Percentiles rank a stretch among this genome's conserved stretches.
phyloP scores from a whole-genome alignment of 2,329 filamentous ascomycete genomes.

The Calonectria fujianensis region DNA sequence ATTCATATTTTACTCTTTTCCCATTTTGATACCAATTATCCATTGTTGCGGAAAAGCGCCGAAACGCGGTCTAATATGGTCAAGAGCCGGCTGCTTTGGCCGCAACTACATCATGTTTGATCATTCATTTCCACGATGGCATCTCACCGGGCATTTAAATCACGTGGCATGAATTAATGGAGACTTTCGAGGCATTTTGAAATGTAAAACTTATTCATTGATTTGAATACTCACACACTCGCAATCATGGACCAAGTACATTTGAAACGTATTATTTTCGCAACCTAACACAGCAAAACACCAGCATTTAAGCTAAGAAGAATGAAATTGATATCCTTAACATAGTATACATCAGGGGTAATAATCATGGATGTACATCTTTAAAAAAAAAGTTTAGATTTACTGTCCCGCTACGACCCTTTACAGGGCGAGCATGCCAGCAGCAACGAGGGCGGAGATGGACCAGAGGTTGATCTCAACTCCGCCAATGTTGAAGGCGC shows the following conservation, averaged over 20 bases:
- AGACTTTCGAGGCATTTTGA: not conserved
- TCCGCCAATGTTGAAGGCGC: constrained; percentile 67
- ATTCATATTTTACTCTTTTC: not conserved
- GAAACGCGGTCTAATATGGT: not conserved
- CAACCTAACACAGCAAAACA: constrained; percentile 20
- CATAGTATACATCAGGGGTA: constrained; percentile 21
- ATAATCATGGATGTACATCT: constrained; percentile 21
- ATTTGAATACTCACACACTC: not conserved
- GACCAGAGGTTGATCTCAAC: constrained; percentile 70
- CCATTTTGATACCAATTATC: not conserved
- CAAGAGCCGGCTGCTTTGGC: not conserved
- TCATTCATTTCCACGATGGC: not conserved
- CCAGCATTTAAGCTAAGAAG: constrained; percentile 25
- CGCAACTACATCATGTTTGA: not conserved
- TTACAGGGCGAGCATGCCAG: constrained; percentile 73
- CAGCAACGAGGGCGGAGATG: constrained; percentile 71
- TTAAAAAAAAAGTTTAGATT: constrained; percentile 9
- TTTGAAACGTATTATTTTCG: constrained; percentile 3
- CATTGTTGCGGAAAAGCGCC: not conserved
- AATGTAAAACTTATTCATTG: not conserved
- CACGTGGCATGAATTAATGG: not conserved
- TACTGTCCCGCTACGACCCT: not conserved
- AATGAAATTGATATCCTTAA: constrained; percentile 27
- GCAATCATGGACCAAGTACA: not conserved
- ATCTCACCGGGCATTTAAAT: not conserved